Conservation (phyloP, 2,329 filamentous ascomycete genomes). For the Byssochlamys sp. region DNA sequence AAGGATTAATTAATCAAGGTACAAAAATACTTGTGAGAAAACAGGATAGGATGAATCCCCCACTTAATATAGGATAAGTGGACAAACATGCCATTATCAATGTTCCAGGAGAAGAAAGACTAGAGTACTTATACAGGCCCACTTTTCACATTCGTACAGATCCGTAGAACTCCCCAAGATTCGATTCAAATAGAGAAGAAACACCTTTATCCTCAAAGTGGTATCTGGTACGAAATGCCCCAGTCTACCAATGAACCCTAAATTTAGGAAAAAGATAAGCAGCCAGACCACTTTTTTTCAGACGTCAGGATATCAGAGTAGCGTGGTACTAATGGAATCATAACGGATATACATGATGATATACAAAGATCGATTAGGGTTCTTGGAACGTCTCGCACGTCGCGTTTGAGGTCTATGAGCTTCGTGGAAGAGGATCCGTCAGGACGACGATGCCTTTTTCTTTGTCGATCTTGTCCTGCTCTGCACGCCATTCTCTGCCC, state of each 20-base stretch:
- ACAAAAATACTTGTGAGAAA: not conserved
- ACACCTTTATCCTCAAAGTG: not conserved
- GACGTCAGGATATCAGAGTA: not conserved
- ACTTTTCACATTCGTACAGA: not conserved
- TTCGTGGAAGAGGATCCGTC: constrained; percentile 6
- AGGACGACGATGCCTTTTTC: constrained; percentile 28
- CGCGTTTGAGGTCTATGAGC: not conserved
- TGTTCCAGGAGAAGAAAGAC: not conserved
- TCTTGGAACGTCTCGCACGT: not conserved
- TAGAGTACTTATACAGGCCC: not conserved
- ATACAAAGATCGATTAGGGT: not conserved
- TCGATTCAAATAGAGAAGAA: not conserved
- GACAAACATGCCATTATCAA: not conserved
- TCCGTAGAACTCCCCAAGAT: not conserved
- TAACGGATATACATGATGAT: not conserved
- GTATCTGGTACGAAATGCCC: not conserved
- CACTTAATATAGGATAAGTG: not conserved
- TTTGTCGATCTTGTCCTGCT: constrained; percentile 46
- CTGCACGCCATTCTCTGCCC: constrained; percentile 51
- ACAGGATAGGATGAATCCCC: not conserved
- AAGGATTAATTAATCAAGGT: not conserved
- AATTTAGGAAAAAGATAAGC: not conserved
- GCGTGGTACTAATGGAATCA: not conserved
- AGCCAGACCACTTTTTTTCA: not conserved
- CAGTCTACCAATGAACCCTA: not conserved